Percentiles rank a stretch among this genome's conserved stretches.
phyloP scores from a whole-genome alignment of 2,329 filamentous ascomycete genomes.

The Verticillium albo-atrum region DNA sequence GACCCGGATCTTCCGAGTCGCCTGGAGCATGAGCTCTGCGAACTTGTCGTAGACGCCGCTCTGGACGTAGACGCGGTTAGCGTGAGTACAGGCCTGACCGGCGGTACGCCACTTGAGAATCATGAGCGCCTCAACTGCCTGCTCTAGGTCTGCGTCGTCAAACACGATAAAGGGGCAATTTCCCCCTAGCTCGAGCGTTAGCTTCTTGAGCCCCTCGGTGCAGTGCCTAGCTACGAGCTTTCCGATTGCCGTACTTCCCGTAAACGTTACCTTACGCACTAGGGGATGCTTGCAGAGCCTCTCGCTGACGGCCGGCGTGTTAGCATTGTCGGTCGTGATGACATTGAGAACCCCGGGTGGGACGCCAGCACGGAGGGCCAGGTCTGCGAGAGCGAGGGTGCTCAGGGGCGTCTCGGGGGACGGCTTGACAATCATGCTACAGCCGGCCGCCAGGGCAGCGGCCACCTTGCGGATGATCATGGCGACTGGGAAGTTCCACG shows the following conservation, averaged over 20 bases:
- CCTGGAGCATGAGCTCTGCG: constrained; percentile 37
- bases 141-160: constrained; percentile 59
- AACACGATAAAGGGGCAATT: constrained; percentile 64
- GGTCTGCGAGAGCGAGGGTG: constrained; percentile 46
- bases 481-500: constrained; percentile 57
- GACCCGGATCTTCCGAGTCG: constrained; percentile 10
- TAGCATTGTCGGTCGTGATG: constrained; percentile 63
- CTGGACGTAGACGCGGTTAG: constrained; percentile 54
- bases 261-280: constrained; percentile 73
- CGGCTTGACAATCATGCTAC: constrained; percentile 56
- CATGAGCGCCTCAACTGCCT: constrained; percentile 51
- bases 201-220: constrained; percentile 60
- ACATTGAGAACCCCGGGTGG: constrained; percentile 73
- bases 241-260: constrained; percentile 67
- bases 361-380: constrained; percentile 69
- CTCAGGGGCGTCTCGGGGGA: constrained; percentile 18
- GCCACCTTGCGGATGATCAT: constrained; percentile 43
- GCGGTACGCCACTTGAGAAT: constrained; percentile 51
- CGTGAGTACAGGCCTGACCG: constrained; percentile 58
- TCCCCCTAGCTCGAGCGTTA: constrained; percentile 64
- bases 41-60: constrained; percentile 49
- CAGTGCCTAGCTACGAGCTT: constrained; percentile 60
- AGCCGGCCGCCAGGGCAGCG: constrained; percentile 64
- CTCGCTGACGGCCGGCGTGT: constrained; percentile 48
- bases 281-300: constrained; percentile 63